A percentile compares a stretch with the other conserved stretches of the same genome.
phyloP scores from a whole-genome alignment of 225 moss, liverwort and hornwort genomes.

The Pleurozium schreberi region DNA sequence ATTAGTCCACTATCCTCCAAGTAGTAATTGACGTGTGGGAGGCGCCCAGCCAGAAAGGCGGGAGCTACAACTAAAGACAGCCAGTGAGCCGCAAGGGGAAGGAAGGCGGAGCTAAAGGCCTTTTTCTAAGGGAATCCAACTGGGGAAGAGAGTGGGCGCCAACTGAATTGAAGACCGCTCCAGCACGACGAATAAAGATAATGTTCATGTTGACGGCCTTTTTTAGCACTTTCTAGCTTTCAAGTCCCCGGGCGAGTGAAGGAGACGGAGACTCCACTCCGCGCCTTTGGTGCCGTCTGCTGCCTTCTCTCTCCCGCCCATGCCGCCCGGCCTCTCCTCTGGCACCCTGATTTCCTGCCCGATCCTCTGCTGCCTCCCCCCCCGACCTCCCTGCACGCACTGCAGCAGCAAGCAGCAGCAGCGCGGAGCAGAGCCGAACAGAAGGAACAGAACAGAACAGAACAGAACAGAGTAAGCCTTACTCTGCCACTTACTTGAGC shows the following conservation, averaged over 20 bases:
- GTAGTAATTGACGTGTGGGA: neutral
- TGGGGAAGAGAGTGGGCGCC: conserved; percentile 4
- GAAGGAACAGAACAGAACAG: neutral
- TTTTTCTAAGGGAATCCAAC: conserved; percentile 1
- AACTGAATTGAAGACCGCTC: neutral
- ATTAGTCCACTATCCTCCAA: no score
- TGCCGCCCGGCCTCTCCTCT: neutral
- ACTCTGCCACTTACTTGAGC: neutral
- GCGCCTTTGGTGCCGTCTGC: neutral
- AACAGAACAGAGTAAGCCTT: neutral
- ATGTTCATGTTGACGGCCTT: neutral
- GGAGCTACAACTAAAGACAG: neutral
- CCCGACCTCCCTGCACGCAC: neutral
- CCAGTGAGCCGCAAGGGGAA: no score
- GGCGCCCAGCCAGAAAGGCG: neutral
- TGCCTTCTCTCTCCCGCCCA: conserved; percentile 3
- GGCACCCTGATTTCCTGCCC: conserved; percentile 25
- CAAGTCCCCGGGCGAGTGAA: neutral
- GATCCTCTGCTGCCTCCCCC: conserved; percentile 1
- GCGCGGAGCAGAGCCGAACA: neutral
- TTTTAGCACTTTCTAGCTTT: neutral
- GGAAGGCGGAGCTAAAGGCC: neutral
- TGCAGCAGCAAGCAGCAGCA: conserved; percentile 14
- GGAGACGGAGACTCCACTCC: neutral
- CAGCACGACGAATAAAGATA: neutral